These are phyloP conservation scores for Boletellus sp. DNA, from an alignment of 1,284 basidiomycete species.

Conservation along the genomic window DNA sequence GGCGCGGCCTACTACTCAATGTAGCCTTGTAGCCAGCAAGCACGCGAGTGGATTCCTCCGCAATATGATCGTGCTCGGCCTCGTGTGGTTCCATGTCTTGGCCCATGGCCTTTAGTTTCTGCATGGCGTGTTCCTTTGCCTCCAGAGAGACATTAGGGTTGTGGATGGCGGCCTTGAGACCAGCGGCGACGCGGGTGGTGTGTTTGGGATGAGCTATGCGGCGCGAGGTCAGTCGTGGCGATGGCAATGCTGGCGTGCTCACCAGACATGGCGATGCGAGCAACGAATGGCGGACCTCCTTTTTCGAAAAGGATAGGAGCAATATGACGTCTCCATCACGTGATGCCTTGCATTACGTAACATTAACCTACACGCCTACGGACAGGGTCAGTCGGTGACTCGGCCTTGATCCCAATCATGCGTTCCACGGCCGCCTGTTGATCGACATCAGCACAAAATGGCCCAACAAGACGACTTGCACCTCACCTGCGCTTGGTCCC, in stretches of 20 bases:
- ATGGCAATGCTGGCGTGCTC: neutral
- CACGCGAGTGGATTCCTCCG: constrained; percentile 32
- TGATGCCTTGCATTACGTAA: constrained; percentile 11
- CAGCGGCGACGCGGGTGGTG: constrained; percentile 43
- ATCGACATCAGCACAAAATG: neutral
- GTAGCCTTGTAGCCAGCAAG: constrained; percentile 54
- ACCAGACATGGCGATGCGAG: constrained; percentile 21
- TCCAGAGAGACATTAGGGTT: constrained; percentile 52
- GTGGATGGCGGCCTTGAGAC: constrained; percentile 52
- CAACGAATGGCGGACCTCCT: neutral
- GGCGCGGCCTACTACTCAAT: constrained; percentile 38
- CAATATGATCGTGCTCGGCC: neutral
- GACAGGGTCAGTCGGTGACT: constrained; percentile 26
- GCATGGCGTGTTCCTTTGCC: constrained; percentile 46
- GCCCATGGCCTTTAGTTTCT: constrained; percentile 42
- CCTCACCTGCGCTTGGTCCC: constrained; percentile 62
- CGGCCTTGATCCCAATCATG: constrained; percentile 57
- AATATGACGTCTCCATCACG: constrained; percentile 22
- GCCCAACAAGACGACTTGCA: neutral
- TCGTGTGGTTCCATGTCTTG: constrained; percentile 17
- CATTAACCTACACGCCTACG: constrained; percentile 25
- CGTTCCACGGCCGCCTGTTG: constrained; percentile 54
- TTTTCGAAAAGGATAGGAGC: constrained; percentile 16
- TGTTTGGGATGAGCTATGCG: constrained; percentile 34
- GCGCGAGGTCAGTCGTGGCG: neutral